Evolutionary conservation across 768 basidiomycete genomes (phyloP).

Genomic region (Kwoniella heveanensis): DNA sequence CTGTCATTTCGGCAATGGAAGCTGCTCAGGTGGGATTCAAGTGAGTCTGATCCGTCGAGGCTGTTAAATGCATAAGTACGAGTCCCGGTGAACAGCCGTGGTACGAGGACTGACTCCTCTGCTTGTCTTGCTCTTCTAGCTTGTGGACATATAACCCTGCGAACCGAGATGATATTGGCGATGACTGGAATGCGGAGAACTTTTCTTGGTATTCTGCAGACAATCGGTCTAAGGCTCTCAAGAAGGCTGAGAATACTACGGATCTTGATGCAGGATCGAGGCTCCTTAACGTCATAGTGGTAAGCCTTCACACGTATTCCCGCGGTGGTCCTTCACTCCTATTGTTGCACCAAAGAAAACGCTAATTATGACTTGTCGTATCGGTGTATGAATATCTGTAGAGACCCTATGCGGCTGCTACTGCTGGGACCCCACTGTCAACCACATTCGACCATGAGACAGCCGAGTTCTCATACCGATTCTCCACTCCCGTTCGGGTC

Average conservation of each 20-base stretch:
- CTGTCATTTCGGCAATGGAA: conserved; percentile 81
- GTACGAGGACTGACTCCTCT: no score
- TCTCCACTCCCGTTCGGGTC: conserved; percentile 18
- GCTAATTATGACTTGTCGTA: no score
- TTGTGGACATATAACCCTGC: conserved; percentile 93
- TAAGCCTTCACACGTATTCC: conserved; percentile 36
- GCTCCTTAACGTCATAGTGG: conserved; percentile 73
- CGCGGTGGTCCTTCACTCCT: no score
- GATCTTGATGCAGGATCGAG: conserved; percentile 80
- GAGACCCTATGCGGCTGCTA: conserved; percentile 88
- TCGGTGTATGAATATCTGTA: no score
- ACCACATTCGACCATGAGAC: conserved; percentile 65
- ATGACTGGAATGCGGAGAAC: conserved; percentile 93
- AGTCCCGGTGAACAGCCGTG: no score
- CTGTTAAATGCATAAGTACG: no score
- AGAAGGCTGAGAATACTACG: conserved; percentile 22
- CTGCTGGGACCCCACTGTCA: conserved; percentile 75
- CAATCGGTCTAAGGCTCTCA: conserved; percentile 27
- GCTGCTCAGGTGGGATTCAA: conserved; percentile 77
- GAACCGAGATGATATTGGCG: conserved; percentile 76
- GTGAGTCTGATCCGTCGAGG: conserved; percentile 65
- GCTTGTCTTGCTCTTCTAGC: conserved; percentile 57
- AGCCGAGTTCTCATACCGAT: conserved; percentile 36
- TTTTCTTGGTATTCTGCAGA: conserved; percentile 83
- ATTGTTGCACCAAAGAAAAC: no score